Base-by-base conservation (phyloP, 352 stramenopile species). In the Globisporangium cylindrosporum region DNA sequence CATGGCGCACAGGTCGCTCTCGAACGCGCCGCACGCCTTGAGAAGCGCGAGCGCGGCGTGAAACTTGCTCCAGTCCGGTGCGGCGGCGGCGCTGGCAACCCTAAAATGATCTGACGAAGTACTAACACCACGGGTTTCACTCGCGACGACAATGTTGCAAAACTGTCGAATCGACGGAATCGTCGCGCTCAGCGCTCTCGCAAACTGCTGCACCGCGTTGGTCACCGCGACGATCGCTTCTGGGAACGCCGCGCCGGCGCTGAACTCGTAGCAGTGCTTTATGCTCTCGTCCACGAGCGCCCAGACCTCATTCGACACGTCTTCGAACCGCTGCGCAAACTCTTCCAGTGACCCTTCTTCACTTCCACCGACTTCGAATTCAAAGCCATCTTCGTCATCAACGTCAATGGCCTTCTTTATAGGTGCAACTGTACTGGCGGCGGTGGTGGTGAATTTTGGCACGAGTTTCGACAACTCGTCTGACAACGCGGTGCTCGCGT, bases 31-130 rank as follows among this genome's bases (percentile, higher is more conserved):
- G 10, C 82, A 88, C 0, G 82, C 78, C 48, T 79, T 88, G 1
- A 93, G 69, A 43, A 93, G 73, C 14, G 84, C 80, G 14, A 93
- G 70, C 3, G 83, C 77, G 3, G 77, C 76, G 60, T 93, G 86
- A 65, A 93, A 93, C n/a, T 84, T 79, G 59, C 77, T 84, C 83
- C 86, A 93, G 61, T 91, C 82, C 3, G 75, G 75, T 14, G 74
- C 68, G 15, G 54, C 49, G 24, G 25, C 66, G 24, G 68, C 48
- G 41, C 18, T 5, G 1, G 18, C 22, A 60, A 64, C 41, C 65
- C 62, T 5, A 29, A 27, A 38, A 29, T 49, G 25, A 7, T 22
- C 46, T 25, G 48, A 36, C 6, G 48, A 1, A 15, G 48, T 7
- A 25, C 20, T 15, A 25, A 8, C 54, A 20, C 10, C 38, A n/a